Evolutionary conservation across 805 yeast genomes (phyloP).

Genomic region (Zygosaccharomyces bisporus): DNA sequence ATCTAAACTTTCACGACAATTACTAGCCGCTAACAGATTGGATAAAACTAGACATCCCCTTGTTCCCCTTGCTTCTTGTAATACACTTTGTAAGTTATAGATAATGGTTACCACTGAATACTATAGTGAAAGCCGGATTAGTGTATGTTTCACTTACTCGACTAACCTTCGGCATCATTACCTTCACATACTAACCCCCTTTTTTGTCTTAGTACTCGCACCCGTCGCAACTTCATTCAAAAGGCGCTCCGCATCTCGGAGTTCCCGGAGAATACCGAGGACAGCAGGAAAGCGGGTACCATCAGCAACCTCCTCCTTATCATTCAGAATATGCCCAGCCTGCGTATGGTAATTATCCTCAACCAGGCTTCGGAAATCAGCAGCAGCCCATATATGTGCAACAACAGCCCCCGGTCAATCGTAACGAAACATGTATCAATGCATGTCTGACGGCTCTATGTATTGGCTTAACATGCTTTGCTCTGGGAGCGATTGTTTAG

Average conservation of each 20-base stretch:
- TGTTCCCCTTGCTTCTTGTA: neutral
- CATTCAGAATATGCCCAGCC: constrained; percentile 23
- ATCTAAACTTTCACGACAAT: neutral
- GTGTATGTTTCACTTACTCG: neutral
- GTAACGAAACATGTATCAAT: constrained; percentile 44
- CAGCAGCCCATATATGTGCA: constrained; percentile 52
- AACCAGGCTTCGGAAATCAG: constrained; percentile 28
- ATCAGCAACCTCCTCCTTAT: neutral
- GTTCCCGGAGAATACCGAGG: neutral
- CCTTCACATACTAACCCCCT: neutral
- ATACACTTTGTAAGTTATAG: neutral
- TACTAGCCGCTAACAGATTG: neutral
- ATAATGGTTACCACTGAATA: neutral
- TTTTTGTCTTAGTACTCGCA: neutral
- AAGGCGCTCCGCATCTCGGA: neutral
- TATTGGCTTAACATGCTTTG: constrained; percentile 22
- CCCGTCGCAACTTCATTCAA: neutral
- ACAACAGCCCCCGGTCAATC: constrained; percentile 40
- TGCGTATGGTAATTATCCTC: constrained; percentile 26
- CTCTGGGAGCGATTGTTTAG: neutral
- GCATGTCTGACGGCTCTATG: constrained; percentile 54
- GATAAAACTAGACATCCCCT: neutral
- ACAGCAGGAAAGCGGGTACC: neutral
- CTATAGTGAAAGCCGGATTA: neutral
- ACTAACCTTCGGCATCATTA: neutral